Conservation (phyloP, 2,329 filamentous ascomycete species). For the Hypomyces rosellus region DNA sequence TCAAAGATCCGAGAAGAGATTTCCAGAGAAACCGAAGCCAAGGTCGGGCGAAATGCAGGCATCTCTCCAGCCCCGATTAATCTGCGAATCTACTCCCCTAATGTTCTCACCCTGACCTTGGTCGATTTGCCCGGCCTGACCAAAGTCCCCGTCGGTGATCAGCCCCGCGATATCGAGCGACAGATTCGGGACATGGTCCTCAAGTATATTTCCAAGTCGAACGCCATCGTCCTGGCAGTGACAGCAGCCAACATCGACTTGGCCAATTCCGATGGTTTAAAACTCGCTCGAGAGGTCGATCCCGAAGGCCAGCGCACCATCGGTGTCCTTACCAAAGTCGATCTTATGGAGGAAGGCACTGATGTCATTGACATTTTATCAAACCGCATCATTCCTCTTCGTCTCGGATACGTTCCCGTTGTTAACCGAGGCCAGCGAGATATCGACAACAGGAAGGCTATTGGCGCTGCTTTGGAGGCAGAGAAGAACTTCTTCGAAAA, state of each 20-base stretch:
- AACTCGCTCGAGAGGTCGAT: slow-evolving; percentile 93
- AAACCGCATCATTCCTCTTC: slow-evolving; percentile 90
- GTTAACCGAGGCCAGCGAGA: slow-evolving; percentile 97
- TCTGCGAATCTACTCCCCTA: slow-evolving; percentile 94
- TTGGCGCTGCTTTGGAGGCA: slow-evolving; percentile 81
- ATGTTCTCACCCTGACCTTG: slow-evolving; percentile 92
- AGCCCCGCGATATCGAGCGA: slow-evolving; percentile 91
- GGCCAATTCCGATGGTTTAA: slow-evolving; percentile 96
- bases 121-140: slow-evolving; percentile 96
- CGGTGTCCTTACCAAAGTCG: slow-evolving; percentile 96
- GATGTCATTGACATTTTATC: slow-evolving; percentile 98
- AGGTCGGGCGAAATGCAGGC: slow-evolving; percentile 92
- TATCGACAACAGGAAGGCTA: slow-evolving; percentile 96
- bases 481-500: slow-evolving; percentile 98
- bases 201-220: slow-evolving; percentile 97
- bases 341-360: slow-evolving; percentile 97
- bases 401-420: slow-evolving; percentile 92
- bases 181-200: slow-evolving; percentile 98
- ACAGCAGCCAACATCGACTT: slow-evolving; percentile 96
- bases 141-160: slow-evolving; percentile 93
- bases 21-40: slow-evolving; percentile 89
- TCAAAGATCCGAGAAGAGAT: slow-evolving; percentile 98
- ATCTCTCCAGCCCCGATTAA: slow-evolving; percentile 98
- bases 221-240: slow-evolving; percentile 95
- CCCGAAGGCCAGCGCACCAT: slow-evolving; percentile 97